These are phyloP conservation scores for Geum urbanum DNA, from an alignment of 306 rosid genomes.

Conservation along the genomic window DNA sequence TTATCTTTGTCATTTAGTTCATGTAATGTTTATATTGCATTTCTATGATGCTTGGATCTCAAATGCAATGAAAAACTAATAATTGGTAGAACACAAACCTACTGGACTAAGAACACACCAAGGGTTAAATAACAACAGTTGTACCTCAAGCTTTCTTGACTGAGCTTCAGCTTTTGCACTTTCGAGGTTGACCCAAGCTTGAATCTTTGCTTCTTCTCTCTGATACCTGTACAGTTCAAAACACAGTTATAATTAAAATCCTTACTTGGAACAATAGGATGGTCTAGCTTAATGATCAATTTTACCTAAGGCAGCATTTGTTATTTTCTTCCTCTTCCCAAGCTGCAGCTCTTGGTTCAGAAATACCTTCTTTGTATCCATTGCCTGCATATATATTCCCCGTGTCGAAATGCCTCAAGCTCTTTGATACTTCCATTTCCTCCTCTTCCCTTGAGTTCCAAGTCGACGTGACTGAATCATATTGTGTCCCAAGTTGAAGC, in stretches of 20 bases:
- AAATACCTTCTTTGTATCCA: constrained; percentile 46
- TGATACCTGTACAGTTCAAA: constrained; percentile 56
- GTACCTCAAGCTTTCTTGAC: constrained; percentile 95
- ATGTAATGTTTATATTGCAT: neutral
- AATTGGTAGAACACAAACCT: constrained; percentile 3
- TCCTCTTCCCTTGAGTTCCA: constrained; percentile 98
- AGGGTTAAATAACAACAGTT: neutral
- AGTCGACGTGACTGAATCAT: constrained; percentile 60
- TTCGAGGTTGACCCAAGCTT: constrained; percentile 96
- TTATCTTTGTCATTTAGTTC: neutral
- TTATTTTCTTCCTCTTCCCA: constrained; percentile 92
- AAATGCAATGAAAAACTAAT: neutral
- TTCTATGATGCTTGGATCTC: neutral
- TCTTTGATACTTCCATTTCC: constrained; percentile 88
- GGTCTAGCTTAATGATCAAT: constrained; percentile 7
- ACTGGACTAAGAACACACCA: neutral
- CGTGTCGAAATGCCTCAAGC: constrained; percentile 71
- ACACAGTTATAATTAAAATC: constrained; percentile 1
- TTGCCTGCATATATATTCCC: constrained; percentile 41
- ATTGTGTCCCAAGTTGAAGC: constrained; percentile 65
- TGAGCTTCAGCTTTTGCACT: constrained; percentile 98
- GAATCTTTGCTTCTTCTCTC: constrained; percentile 94
- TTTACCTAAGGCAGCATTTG: constrained; percentile 76
- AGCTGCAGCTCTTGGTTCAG: constrained; percentile 61
- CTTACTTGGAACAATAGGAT: constrained; percentile 5